Base-by-base conservation (phyloP, 306 rosid species). In the Corylus americana region DNA sequence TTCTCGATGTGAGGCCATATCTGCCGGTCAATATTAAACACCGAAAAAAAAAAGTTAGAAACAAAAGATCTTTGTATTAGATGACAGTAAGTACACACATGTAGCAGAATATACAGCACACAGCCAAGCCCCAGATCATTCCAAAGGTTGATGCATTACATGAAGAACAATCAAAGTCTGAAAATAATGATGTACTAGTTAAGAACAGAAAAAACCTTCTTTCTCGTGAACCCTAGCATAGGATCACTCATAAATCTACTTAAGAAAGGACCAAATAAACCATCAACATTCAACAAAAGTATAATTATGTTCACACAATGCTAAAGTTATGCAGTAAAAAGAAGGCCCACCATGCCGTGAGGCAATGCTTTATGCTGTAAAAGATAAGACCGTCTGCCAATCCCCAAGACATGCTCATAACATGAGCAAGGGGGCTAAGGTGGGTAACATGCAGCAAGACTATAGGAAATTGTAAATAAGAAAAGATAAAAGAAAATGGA, bases 1-100 rank as follows among this genome's bases (percentile, higher is more conserved):
- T 88, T 93, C 72, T 89, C 98, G 53, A 96, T 77, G 83, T 88
- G 90, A 17, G 86, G 96, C 99, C 99, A 96, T 85, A 96, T 86
- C 99, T 96, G 92, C 79, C 62, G n/a, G 39, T 47, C 78, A 80
- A 75, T 71, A 82, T 5, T 11, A 55, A 72, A 81, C 63, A 50
- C 61, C n/a, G 12, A 5, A 62, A 47, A 64, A 10, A 45, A 70
- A 77, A 63, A 78, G 79, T 57, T n/a, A 64, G 1, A 44, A 74
- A 10, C 16, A 29, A 64, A 49, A 49, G 11, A 5, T 12, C 64
- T 22, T 27, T 67, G 3, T 16, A 67, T 59, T 1, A 59, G 37
- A 25, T 22, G 5, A 39, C 22, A 29, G 59, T 27, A 63, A 63
- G 25, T 22, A 22, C 25, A 22, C 25, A 22, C 25, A 22, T 22